Evolutionary conservation across 345 rosid genomes (phyloP).

Genomic region (Erucastrum elatum): DNA sequence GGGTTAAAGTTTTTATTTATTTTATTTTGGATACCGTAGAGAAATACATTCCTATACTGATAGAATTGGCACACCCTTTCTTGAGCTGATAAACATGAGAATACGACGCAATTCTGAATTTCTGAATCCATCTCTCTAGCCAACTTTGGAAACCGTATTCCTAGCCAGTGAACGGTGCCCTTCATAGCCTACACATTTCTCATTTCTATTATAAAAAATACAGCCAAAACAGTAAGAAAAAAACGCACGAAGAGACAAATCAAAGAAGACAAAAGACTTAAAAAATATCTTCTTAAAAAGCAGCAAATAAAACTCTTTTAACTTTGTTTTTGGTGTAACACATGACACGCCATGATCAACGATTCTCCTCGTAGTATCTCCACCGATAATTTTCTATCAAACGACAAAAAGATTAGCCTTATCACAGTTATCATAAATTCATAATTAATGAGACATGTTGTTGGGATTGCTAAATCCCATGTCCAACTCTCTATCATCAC

Average conservation of each 20-base stretch:
- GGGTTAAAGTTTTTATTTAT: neutral
- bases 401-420: conserved; percentile 2
- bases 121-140: conserved; percentile 1
- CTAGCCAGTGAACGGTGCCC: conserved; percentile 22
- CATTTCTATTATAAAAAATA: neutral
- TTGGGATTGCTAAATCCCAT: too few species aligned
- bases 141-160: conserved; percentile 32
- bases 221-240: neutral
- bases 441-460: neutral
- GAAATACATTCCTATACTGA: neutral
- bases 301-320: neutral
- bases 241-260: conserved; percentile 11
- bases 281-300: neutral
- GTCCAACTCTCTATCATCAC: too few species aligned
- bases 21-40: neutral
- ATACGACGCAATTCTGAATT: conserved; percentile 24
- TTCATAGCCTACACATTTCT: conserved; percentile 13
- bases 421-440: neutral
- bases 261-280: conserved; percentile 19
- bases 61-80: neutral
- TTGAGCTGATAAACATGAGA: conserved; percentile 23
- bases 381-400: conserved; percentile 10
- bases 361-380: conserved; percentile 31
- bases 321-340: conserved; percentile 10
- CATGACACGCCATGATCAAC: conserved; percentile 31